Conservation (phyloP, 208 protist genomes). For the Acanthamoeba triangularis region DNA sequence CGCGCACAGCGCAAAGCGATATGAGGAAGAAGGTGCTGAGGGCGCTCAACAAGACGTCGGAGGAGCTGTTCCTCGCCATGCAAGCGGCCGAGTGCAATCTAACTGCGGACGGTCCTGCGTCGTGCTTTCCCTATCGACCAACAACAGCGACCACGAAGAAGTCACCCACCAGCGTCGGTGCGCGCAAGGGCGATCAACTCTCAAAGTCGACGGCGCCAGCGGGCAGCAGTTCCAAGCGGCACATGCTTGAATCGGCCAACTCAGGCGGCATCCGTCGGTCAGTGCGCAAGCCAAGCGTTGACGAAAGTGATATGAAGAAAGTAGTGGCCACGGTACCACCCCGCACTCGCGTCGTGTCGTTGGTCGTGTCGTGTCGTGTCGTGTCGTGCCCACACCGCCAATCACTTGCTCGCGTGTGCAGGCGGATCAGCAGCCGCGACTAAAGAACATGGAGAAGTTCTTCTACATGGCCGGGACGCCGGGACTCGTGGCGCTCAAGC, state of each 20-base stretch:
- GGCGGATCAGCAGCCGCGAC: neutral
- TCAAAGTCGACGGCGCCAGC: too few species aligned
- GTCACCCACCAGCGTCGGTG: too few species aligned
- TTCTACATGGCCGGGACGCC: neutral
- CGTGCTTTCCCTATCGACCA: neutral
- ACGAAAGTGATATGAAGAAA: neutral
- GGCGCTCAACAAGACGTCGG: constrained; percentile 1
- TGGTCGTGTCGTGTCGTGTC: neutral
- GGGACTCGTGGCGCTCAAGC: constrained; percentile 25
- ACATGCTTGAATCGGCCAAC: neutral
- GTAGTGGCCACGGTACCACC: too few species aligned
- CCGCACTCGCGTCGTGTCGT: too few species aligned
- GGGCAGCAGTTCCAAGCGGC: too few species aligned
- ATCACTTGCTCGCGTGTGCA: neutral
- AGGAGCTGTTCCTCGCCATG: constrained; percentile 47
- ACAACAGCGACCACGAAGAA: too few species aligned
- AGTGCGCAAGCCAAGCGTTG: neutral
- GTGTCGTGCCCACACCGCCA: neutral
- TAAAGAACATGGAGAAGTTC: constrained; percentile 34
- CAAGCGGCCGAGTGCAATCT: neutral
- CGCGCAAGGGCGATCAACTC: too few species aligned
- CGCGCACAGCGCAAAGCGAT: neutral
- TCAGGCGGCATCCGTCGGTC: neutral
- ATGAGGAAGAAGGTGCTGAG: neutral
- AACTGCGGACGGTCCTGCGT: neutral